Evolutionary conservation across 305 asterid species (phyloP), one percentile per base, ranked within the genome.

Genomic region (Striga hermonthica): DNA sequence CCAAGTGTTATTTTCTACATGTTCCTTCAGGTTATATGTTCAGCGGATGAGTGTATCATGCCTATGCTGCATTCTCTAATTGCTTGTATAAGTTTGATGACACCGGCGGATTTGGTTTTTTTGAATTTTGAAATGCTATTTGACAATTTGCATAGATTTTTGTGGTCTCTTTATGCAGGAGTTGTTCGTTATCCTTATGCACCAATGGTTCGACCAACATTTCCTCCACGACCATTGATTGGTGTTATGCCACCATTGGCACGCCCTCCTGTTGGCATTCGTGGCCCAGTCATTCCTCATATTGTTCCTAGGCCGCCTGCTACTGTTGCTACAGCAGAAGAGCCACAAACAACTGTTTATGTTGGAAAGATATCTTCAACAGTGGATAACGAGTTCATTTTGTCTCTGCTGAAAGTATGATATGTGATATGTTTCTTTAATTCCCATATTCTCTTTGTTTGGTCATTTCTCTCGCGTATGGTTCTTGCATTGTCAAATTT

Each of bases 11-110:
- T 80, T 84, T 70, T 83, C 81, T 84, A 83, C 70, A 80, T 86
- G 79, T 84, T 69, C 83, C 91, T 91, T 84, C 98, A 91, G 98
- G 96, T 85, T 85, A 70, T 86, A 73, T 86, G 80, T 89, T 83
- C 92, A 79, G 92, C 89, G 86, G 96, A 85, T 88, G 96, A 89
- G 81, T 92, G 81, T 87, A 78, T 84, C 90, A 77, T 86, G 84
- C 89, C 90, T 84, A 78, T 88, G 90, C 95, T 85, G 91, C 97
- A 86, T 81, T 84, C 91, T 83, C 87, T 82, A 82, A 80, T 85
- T 91, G 86, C 85, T 91, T 91, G 82, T 89, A 67, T 70, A 31
- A 71, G 47, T 34, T 61, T 60, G 64, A 40, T 56, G 41, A 22
- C 31, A 22, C 31, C 31, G 2, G 31, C 31, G 31, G 31, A 22